A percentile compares a stretch with the other conserved stretches of the same genome.
These are phyloP conservation scores for Monosporozyma siamensis DNA, from an alignment of 805 yeast genomes.

Conservation along the genomic window DNA sequence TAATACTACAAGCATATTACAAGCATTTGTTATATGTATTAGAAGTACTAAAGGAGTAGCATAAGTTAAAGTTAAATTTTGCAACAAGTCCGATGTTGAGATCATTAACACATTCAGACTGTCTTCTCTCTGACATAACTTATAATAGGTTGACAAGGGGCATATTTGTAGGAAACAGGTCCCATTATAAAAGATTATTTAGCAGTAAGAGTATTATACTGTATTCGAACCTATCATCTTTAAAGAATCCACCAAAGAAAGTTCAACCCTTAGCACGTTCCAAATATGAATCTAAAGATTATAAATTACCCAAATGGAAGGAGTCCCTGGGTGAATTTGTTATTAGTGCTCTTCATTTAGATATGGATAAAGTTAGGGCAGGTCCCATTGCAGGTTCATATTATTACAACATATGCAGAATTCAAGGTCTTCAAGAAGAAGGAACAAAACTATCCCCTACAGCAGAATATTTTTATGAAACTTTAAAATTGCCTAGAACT, in stretches of 20 bases:
- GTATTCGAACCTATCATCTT: no score
- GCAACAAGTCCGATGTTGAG: not conserved
- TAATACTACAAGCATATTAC: no score
- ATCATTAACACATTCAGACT: not conserved
- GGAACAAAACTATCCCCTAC: constrained; percentile 60
- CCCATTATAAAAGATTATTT: no score
- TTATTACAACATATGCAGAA: constrained; percentile 80
- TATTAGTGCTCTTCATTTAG: constrained; percentile 54
- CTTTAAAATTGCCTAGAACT: constrained; percentile 71
- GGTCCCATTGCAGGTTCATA: constrained; percentile 90
- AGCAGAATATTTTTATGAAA: constrained; percentile 79
- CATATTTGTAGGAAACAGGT: not conserved
- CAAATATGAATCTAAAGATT: constrained; percentile 31
- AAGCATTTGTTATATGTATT: no score
- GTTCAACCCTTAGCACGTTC: constrained; percentile 32
- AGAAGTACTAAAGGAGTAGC: no score
- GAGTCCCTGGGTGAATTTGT: constrained; percentile 56
- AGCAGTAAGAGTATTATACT: no score
- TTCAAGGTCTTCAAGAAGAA: constrained; percentile 72
- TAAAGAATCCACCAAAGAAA: constrained; percentile 6
- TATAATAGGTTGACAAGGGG: not conserved
- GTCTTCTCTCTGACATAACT: no score
- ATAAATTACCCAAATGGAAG: constrained; percentile 41
- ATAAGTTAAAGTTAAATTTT: no score
- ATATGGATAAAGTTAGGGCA: constrained; percentile 86